Evolutionary conservation across 768 basidiomycete species (phyloP).

Genomic region (Termitomyces bulborhizus): DNA sequence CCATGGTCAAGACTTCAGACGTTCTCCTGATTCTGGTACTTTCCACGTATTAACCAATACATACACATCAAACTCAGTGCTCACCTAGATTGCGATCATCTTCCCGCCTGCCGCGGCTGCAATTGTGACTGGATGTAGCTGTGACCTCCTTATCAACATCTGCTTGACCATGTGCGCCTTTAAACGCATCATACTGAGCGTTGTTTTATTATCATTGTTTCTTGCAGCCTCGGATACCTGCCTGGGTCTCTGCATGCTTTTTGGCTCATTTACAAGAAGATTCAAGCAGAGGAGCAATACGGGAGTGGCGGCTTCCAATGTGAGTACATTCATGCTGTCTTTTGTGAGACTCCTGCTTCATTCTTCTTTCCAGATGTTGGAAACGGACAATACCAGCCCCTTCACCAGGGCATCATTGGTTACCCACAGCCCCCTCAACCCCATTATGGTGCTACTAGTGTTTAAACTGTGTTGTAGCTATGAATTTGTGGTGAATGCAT

Average conservation of each 20-base stretch:
- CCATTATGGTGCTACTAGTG: conserved; percentile 37
- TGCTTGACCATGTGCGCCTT: conserved; percentile 61
- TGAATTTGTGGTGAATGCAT: not conserved
- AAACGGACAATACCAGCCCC: conserved; percentile 35
- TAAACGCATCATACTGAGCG: too few relatives aligned
- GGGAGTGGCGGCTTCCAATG: conserved; percentile 73
- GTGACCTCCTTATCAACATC: conserved; percentile 84
- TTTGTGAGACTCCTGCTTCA: not conserved
- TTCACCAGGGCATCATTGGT: conserved; percentile 22
- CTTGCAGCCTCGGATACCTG: conserved; percentile 65
- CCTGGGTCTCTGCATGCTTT: conserved; percentile 76
- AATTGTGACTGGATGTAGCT: conserved; percentile 77
- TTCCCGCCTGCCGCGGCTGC: conserved; percentile 79
- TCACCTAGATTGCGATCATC: conserved; percentile 62
- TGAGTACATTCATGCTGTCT: conserved; percentile 29
- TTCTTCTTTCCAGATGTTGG: conserved; percentile 27
- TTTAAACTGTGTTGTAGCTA: not conserved
- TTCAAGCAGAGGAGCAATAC: conserved; percentile 80
- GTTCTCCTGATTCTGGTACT: conserved; percentile 69
- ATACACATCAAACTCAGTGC: not conserved
- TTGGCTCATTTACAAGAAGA: conserved; percentile 88
- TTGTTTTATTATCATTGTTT: not conserved
- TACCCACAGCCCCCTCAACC: conserved; percentile 21
- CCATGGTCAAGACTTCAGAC: conserved; percentile 62
- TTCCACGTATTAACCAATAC: not conserved